A percentile compares a stretch with the other conserved stretches of the same genome.
phyloP scores from a whole-genome alignment of 2,329 filamentous ascomycete genomes.

The Botryosphaeria agaves region DNA sequence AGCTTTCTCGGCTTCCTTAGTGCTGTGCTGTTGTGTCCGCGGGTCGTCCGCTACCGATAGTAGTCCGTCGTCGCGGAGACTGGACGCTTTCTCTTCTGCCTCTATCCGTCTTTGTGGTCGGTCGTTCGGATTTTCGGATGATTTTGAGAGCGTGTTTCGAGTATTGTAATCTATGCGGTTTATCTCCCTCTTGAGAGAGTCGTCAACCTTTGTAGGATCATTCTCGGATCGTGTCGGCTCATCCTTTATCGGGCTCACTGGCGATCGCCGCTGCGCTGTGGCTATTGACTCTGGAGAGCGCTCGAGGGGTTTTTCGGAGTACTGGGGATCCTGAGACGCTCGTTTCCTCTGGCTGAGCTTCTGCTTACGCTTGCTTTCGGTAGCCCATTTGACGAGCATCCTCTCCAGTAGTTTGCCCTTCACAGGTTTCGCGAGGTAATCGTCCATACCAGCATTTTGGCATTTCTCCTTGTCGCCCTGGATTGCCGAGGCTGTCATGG shows the following conservation, averaged over 20 bases:
- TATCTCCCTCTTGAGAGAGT: constrained; percentile 8
- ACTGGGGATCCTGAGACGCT: neutral
- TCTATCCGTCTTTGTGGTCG: constrained; percentile 27
- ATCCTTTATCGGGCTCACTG: too few relatives aligned
- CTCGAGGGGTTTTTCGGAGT: neutral
- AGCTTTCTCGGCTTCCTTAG: neutral
- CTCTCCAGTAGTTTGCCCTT: constrained; percentile 49
- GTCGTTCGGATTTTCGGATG: constrained; percentile 27
- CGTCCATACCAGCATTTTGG: constrained; percentile 57
- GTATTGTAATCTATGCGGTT: constrained; percentile 17
- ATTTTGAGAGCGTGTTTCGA: constrained; percentile 19
- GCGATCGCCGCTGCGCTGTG: too few relatives aligned
- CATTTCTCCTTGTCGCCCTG: constrained; percentile 64
- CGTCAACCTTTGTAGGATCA: neutral
- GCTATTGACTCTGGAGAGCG: neutral
- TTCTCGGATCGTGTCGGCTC: too few relatives aligned
- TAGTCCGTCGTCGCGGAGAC: constrained; percentile 36
- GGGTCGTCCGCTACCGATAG: constrained; percentile 28
- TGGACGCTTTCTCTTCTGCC: constrained; percentile 37
- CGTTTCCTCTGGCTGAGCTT: constrained; percentile 6
- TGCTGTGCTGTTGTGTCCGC: constrained; percentile 2
- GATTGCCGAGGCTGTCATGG: constrained; percentile 69
- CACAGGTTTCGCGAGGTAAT: constrained; percentile 58
- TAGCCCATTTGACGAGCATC: constrained; percentile 55
- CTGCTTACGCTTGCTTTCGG: constrained; percentile 21